Evolutionary conservation across 2,329 filamentous ascomycete species (phyloP).

Genomic region (Rutstroemia sydowiana): DNA sequence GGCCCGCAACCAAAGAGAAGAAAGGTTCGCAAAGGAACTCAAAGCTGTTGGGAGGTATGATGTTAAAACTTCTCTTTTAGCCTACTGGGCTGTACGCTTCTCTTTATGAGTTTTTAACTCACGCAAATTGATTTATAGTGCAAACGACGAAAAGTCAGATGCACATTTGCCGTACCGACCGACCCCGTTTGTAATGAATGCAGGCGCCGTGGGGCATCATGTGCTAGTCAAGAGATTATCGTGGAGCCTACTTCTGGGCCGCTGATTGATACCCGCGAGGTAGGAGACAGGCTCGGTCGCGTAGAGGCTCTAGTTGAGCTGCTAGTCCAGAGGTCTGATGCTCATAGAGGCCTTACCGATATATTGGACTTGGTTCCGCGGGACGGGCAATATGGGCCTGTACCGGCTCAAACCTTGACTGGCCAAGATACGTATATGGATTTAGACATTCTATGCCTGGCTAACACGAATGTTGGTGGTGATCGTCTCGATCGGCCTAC

Average conservation of each 20-base stretch:
- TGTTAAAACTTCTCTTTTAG: too few species aligned
- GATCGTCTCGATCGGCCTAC: too few species aligned
- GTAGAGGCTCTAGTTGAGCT: neutral
- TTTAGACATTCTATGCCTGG: too few species aligned
- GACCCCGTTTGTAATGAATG: neutral
- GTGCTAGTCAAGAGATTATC: neutral
- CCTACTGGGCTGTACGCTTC: too few species aligned
- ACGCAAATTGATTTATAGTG: neutral
- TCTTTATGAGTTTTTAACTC: too few species aligned
- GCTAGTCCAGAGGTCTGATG: neutral
- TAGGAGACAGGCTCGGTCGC: neutral
- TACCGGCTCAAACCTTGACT: too few species aligned
- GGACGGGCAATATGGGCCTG: too few species aligned
- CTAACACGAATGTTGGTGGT: too few species aligned
- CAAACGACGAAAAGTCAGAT: neutral
- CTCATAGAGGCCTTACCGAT: neutral
- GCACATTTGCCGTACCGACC: neutral
- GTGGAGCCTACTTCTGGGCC: neutral
- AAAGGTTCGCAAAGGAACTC: neutral
- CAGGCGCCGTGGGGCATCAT: neutral
- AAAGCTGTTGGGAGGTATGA: neutral
- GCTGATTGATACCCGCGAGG: neutral
- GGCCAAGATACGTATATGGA: too few species aligned
- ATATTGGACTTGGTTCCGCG: too few species aligned
- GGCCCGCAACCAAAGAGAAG: neutral